Evolutionary conservation across 139 green algal genomes (phyloP).

Genomic region (Protoeuglena noctilucae): DNA sequence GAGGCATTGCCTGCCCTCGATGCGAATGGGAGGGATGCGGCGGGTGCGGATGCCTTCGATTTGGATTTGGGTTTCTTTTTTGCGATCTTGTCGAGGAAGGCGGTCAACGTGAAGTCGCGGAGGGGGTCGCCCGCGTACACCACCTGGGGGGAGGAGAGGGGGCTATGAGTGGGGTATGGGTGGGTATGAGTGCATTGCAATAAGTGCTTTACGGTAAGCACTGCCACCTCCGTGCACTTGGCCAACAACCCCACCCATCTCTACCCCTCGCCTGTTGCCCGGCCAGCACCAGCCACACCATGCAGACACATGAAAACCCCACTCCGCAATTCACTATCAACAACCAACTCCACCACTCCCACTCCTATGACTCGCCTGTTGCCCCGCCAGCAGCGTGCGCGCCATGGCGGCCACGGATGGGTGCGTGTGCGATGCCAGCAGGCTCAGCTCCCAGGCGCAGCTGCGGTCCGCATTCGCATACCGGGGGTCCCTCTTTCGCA

Average conservation of each 20-base stretch:
- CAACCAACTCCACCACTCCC: too few relatives aligned
- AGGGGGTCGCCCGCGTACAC: slow-evolving; percentile 80
- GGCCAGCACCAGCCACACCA: too few relatives aligned
- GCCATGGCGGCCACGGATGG: slow-evolving; percentile 75
- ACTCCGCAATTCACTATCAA: too few relatives aligned
- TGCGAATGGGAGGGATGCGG: background rate
- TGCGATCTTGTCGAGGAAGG: slow-evolving; percentile 91
- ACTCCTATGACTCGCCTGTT: too few relatives aligned
- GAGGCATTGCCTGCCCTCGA: background rate
- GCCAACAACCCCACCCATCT: too few relatives aligned
- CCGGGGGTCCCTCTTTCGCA: slow-evolving; percentile 61
- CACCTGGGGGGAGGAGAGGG: slow-evolving; percentile 24
- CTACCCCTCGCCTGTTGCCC: too few relatives aligned
- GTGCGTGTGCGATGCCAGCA: slow-evolving; percentile 65
- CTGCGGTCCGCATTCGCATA: slow-evolving; percentile 46
- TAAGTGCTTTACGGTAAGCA: too few relatives aligned
- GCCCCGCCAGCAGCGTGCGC: slow-evolving; percentile 60
- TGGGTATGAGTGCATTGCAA: too few relatives aligned
- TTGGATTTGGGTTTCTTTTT: slow-evolving; percentile 69
- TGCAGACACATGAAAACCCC: too few relatives aligned
- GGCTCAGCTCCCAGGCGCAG: slow-evolving; percentile 79
- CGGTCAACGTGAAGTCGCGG: slow-evolving; percentile 48
- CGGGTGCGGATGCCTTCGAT: background rate
- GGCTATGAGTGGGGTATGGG: too few relatives aligned
- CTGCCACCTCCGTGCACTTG: too few relatives aligned